phyloP scores from a whole-genome alignment of 2,329 filamentous ascomycete genomes.

The Corynespora cassiicola region DNA sequence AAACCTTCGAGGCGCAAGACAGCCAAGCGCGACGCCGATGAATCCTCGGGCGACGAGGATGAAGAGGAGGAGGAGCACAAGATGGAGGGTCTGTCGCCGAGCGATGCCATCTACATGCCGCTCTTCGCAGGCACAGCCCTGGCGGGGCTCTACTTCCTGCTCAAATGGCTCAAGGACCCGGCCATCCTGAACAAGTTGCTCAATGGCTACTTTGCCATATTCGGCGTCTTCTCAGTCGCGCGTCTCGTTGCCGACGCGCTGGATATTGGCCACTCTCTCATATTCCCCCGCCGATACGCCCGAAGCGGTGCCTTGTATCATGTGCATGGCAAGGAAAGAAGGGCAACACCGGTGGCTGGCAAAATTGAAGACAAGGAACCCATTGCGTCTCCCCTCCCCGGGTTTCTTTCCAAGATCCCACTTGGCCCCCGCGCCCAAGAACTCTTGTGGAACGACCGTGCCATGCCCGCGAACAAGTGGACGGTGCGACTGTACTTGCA shows the following conservation, averaged over 20 bases:
- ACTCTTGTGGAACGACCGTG: slow-evolving; percentile 58
- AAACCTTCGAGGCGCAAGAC: slow-evolving; percentile 61
- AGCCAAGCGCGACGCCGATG: slow-evolving; percentile 54
- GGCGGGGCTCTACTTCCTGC: slow-evolving; percentile 80
- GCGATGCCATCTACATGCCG: slow-evolving; percentile 86
- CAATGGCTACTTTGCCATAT: slow-evolving; percentile 80
- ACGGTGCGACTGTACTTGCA: slow-evolving; percentile 61
- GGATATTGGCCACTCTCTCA: slow-evolving; percentile 67
- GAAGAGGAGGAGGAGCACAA: slow-evolving; percentile 59
- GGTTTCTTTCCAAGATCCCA: slow-evolving; percentile 55
- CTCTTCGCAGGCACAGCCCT: slow-evolving; percentile 76
- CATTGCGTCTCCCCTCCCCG: slow-evolving; percentile 58
- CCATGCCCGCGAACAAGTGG: slow-evolving; percentile 57
- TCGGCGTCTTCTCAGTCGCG: slow-evolving; percentile 78
- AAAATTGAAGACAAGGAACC: slow-evolving; percentile 23
- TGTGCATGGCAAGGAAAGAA: slow-evolving; percentile 44
- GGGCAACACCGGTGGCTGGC: slow-evolving; percentile 40
- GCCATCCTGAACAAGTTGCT: slow-evolving; percentile 82
- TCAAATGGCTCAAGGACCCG: slow-evolving; percentile 87
- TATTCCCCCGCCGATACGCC: slow-evolving; percentile 77
- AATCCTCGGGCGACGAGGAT: slow-evolving; percentile 60
- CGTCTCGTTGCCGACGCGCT: slow-evolving; percentile 76
- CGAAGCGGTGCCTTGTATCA: slow-evolving; percentile 58
- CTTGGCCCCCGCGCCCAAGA: slow-evolving; percentile 45
- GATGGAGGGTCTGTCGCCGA: slow-evolving; percentile 73